Evolutionary conservation across 176 grass and related monocot genomes (phyloP).

Genomic region (Zea mays): Zm-B73-REFERENCE-NAM-5.0 NC_050097.1:214464001-214464500

Average conservation of each 20-base stretch:
- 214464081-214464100: slow-evolving; percentile 11
- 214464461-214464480: slow-evolving; percentile 83
- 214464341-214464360: slow-evolving; percentile 84
- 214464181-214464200: too few relatives aligned
- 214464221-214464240: background rate
- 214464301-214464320: too few relatives aligned
- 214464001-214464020: too few relatives aligned
- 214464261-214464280: slow-evolving; percentile 71
- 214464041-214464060: slow-evolving; percentile 50
- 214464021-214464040: slow-evolving; percentile 78
- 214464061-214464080: slow-evolving; percentile 24
- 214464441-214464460: slow-evolving; percentile 71
- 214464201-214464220: background rate
- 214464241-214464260: slow-evolving; percentile 46
- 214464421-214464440: slow-evolving; percentile 64
- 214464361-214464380: slow-evolving; percentile 74
- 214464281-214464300: too few relatives aligned
- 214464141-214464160: too few relatives aligned
- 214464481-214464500: background rate
- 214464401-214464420: background rate
- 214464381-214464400: background rate
- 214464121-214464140: too few relatives aligned
- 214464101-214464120: too few relatives aligned
- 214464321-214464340: too few relatives aligned
- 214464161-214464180: too few relatives aligned